Conservation (phyloP, 805 yeast species). For the Saccharomycopsis selenospora region DNA sequence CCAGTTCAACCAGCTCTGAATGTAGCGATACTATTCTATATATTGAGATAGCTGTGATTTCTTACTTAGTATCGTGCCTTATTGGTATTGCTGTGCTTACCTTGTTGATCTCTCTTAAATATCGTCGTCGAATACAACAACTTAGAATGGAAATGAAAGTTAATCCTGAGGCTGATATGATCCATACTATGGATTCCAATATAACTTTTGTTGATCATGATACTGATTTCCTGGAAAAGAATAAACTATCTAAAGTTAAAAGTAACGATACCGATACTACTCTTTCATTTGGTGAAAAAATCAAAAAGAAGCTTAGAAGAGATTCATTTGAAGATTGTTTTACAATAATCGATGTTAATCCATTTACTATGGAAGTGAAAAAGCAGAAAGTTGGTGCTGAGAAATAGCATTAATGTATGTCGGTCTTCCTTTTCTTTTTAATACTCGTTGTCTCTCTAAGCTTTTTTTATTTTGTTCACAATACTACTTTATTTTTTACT, state of each 20-base stretch:
- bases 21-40: neutral
- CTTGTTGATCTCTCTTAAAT: neutral
- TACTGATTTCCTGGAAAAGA: neutral
- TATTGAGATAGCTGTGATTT: neutral
- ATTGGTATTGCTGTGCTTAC: neutral
- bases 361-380: conserved; percentile 1
- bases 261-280: neutral
- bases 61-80: neutral
- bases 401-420: neutral
- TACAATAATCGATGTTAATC: neutral
- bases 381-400: too few relatives aligned
- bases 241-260: neutral
- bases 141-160: neutral
- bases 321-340: neutral
- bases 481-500: too few relatives aligned
- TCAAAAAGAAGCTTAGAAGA: neutral
- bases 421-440: too few relatives aligned
- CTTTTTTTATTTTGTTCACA: too few relatives aligned
- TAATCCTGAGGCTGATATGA: neutral
- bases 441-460: too few relatives aligned
- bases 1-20: neutral
- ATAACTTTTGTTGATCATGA: neutral
- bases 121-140: neutral
- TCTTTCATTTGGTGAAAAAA: neutral
- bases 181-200: neutral